phyloP scores from a whole-genome alignment of 2,329 filamentous ascomycete genomes.

The Achaetomium macrosporum region DNA sequence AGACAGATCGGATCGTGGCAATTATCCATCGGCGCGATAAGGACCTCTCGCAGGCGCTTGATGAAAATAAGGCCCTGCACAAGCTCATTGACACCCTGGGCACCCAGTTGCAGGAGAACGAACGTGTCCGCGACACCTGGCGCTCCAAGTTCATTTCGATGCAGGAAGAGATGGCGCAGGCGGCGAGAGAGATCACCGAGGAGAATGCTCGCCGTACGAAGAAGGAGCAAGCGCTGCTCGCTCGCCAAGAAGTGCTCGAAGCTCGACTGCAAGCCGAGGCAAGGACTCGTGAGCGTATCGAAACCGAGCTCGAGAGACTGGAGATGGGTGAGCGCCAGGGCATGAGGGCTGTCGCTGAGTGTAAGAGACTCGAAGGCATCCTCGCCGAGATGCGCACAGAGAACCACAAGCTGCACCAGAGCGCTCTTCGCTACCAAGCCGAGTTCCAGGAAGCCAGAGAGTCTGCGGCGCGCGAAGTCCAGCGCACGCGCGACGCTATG shows the following conservation, averaged over 20 bases:
- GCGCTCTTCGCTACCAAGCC: slow-evolving; percentile 63
- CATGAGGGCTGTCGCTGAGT: slow-evolving; percentile 58
- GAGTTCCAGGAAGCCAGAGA: slow-evolving; percentile 83
- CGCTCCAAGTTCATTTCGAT: slow-evolving; percentile 77
- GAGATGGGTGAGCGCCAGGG: slow-evolving; percentile 59
- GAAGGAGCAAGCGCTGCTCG: slow-evolving; percentile 72
- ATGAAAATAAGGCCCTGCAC: slow-evolving; percentile 67
- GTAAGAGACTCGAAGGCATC: slow-evolving; percentile 52
- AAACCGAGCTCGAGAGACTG: slow-evolving; percentile 60
- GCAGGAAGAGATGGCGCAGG: slow-evolving; percentile 78
- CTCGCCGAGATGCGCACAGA: slow-evolving; percentile 56
- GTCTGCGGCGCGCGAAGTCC: slow-evolving; percentile 70
- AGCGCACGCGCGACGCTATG: slow-evolving; percentile 71
- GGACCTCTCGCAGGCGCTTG: slow-evolving; percentile 43
- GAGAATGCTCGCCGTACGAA: slow-evolving; percentile 76
- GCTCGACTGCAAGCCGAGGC: slow-evolving; percentile 70
- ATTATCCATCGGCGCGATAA: slow-evolving; percentile 43
- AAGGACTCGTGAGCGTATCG: slow-evolving; percentile 60
- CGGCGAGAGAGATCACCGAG: slow-evolving; percentile 71
- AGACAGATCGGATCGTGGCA: slow-evolving; percentile 55
- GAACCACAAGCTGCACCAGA: slow-evolving; percentile 66
- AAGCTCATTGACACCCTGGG: slow-evolving; percentile 68
- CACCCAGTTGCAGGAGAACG: slow-evolving; percentile 77
- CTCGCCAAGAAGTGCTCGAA: slow-evolving; percentile 74
- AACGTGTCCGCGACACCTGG: slow-evolving; percentile 77